Evolutionary conservation across 2,329 filamentous ascomycete species (phyloP), one percentile per base, ranked within the genome.

Genomic region (Calonectria crousiana): DNA sequence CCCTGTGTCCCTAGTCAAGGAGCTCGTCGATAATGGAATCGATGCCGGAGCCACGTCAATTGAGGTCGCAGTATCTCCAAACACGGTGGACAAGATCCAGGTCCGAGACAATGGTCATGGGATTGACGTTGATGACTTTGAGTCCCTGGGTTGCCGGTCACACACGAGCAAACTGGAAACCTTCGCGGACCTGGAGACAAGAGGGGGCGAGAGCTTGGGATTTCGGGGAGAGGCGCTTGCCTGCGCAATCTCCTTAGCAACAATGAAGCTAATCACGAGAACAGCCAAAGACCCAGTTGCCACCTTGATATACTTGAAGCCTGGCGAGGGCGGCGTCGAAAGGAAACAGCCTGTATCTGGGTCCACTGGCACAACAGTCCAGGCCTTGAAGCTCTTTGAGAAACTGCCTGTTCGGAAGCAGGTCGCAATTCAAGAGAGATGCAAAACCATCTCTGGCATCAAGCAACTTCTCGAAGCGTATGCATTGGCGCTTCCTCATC

Each of bases 191-290:
- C 85, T 95, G 47, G 86, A 85, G 66, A 82, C 80, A 2, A 84
- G 92, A 26, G 91, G 90, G 10, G 89, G 90, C 1, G 86, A 85
- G 53, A 92, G 89, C 38, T 88, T 96, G n/a, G 94, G 94, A 2
- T 96, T 96, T 80, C 90, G 94, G 44, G 94, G 94, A 26, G 91
- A 95, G 80, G 94, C 94, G 20, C 85, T 96, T 74, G 93, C 93
- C 49, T 92, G 91, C 82, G 88, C 89, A 73, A 92, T 91, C 73
- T 87, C 89, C 52, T 81, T 95, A 72, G 91, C 91, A 47, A 86
- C 88, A 4, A 84, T 95, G 53, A 86, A 84, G 10, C 85, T 95
- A 66, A 93, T 88, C 18, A 95, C 94, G 4, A 90, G 91, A 75
- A 91, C 91, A 3, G 85, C 89, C 38, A 87, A 88, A 3, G 93